These are phyloP conservation scores for Cichorium intybus DNA, from an alignment of 140 eudicot species.

Conservation along the genomic window DNA sequence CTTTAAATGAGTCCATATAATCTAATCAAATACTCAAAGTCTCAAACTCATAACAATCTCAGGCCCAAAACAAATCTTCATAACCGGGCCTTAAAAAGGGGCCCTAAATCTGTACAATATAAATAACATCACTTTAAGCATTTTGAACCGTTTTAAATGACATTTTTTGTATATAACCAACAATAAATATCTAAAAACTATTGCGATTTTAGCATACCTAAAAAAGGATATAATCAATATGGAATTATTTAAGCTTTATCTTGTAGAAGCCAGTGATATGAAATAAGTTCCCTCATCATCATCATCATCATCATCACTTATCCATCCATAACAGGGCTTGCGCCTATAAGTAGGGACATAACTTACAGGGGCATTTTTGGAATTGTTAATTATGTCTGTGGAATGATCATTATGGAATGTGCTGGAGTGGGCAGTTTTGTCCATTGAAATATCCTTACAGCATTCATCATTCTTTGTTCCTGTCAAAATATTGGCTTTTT, in stretches of 20 bases:
- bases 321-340: slow-evolving; percentile 36
- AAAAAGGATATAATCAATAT: neutral
- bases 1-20: too few relatives aligned
- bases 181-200: too few relatives aligned
- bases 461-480: neutral
- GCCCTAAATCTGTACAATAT: neutral
- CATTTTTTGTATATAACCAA: too few relatives aligned
- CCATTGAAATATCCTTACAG: neutral
- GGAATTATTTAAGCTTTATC: neutral
- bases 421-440: neutral
- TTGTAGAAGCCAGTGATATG: slow-evolving; percentile 3
- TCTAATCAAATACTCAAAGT: too few relatives aligned
- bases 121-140: neutral
- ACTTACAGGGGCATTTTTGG: slow-evolving; percentile 12
- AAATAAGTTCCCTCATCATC: neutral
- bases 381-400: neutral
- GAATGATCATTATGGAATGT: slow-evolving; percentile 5
- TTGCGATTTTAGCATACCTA: slow-evolving; percentile 19
- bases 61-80: too few relatives aligned
- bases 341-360: neutral
- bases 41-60: too few relatives aligned
- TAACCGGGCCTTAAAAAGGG: too few relatives aligned
- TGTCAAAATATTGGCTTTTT: neutral
- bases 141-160: neutral
- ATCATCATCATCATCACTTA: slow-evolving; percentile 19